Evolutionary conservation across 1,139 yeast species (phyloP), one percentile per base, ranked within the genome.

Genomic region (Yamadazyma siamensis): DNA sequence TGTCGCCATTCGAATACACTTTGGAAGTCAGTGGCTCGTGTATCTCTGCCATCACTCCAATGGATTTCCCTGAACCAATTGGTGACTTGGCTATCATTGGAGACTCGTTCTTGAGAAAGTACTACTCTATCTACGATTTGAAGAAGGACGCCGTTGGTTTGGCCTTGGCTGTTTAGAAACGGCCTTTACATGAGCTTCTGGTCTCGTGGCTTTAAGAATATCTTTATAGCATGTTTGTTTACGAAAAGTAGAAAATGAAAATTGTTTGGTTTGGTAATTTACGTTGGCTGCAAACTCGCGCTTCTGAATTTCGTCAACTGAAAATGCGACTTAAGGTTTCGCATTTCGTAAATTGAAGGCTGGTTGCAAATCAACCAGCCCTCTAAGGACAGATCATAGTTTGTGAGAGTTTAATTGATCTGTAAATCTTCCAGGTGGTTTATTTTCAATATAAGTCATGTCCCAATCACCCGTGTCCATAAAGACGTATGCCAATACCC

Each of bases 1-100:
- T 91, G 54, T 55, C 81, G 39, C 82, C 97, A 28, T 80, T 76
- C 51, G 98, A 91, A 58, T 91, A 91, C 72, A 85, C 91, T 39
- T 74, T 91, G 60, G 96, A 91, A 61, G 84, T 86, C 29, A 77
- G 94, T 40, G 97, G 97, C 20, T 77, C 94, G 26, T 91, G 98
- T 74, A 83, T 89, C 50, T 87, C 96, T 34, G 94, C 94, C 6
- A 86, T 91, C 68, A 88, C 95, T 19, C 95, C 96, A 49, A 79
- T 91, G 89, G 98, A 91, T 58, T 80, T 91, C 78, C 97, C 97
- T 30, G 86, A 80, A 47, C 96, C 97, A 43, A 81, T 89, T 50
- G 97, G 97, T 36, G 96, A 95, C 46, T 64, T 91, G 65, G 95
- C 96, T 38, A 89, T 91, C 54, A 69, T 91, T 47, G 98, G 98